These are phyloP conservation scores for Fusarium globosum DNA, from an alignment of 2,329 filamentous ascomycete genomes.

Conservation along the genomic window DNA sequence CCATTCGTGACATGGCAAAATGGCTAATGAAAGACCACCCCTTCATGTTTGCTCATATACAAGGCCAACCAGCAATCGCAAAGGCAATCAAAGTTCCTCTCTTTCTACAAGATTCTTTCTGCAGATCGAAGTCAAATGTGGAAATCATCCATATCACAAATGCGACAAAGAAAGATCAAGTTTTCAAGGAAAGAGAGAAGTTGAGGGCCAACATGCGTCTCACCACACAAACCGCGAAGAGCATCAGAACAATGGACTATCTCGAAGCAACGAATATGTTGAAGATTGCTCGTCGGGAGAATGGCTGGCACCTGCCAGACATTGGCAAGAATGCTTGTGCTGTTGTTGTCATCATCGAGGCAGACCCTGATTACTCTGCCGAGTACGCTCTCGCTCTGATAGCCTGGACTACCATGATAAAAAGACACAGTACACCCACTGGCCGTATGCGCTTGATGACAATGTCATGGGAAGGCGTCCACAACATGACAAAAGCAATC, in stretches of 20 bases:
- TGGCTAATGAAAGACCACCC: background rate
- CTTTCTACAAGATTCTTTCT: background rate
- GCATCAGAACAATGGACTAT: background rate
- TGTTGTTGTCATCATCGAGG: background rate
- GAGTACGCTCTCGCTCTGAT: background rate
- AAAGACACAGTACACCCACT: background rate
- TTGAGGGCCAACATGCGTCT: background rate
- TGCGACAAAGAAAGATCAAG: background rate
- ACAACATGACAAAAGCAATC: background rate
- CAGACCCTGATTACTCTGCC: background rate
- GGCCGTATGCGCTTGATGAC: background rate
- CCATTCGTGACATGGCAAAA: background rate
- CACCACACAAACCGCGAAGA: background rate
- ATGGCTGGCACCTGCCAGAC: background rate
- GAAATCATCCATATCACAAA: background rate
- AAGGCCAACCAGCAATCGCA: background rate
- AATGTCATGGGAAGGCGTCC: background rate
- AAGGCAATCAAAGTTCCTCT: background rate
- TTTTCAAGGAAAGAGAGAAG: background rate
- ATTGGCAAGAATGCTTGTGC: background rate
- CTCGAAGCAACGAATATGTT: background rate
- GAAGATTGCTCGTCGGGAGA: background rate
- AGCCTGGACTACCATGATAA: background rate
- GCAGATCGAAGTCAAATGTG: background rate
- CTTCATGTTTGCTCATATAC: background rate